Conservation (phyloP, 2,329 filamentous ascomycete genomes). For the Leptosphaerulina australis region DNA sequence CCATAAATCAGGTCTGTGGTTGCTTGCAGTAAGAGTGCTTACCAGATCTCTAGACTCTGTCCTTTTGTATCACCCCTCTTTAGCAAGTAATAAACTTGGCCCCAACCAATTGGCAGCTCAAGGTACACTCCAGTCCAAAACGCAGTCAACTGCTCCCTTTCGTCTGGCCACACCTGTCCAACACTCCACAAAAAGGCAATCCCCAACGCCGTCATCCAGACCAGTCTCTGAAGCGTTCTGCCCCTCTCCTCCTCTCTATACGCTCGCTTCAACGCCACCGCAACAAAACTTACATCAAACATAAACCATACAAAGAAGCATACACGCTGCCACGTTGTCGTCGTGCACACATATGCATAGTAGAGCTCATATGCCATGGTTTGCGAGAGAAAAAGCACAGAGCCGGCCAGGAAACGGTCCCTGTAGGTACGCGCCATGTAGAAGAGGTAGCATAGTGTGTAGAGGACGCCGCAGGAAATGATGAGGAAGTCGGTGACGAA, state of each 20-base stretch:
- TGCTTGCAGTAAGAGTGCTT: constrained; percentile 10
- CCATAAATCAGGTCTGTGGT: not conserved
- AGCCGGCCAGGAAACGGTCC: constrained; percentile 45
- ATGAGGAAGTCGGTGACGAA: constrained; percentile 52
- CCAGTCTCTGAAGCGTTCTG: constrained; percentile 30
- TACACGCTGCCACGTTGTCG: constrained; percentile 40
- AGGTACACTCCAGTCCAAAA: constrained; percentile 50
- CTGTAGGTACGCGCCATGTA: constrained; percentile 48
- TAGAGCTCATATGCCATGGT: constrained; percentile 51
- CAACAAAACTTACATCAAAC: constrained; percentile 46
- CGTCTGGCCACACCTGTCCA: constrained; percentile 44
- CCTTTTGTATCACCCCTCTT: constrained; percentile 44
- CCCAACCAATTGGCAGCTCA: constrained; percentile 50
- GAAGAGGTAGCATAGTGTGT: constrained; percentile 51
- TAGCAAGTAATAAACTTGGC: constrained; percentile 39
- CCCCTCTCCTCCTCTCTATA: constrained; percentile 32
- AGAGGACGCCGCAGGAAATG: constrained; percentile 49
- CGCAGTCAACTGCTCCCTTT: constrained; percentile 50
- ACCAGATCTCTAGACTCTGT: constrained; percentile 51
- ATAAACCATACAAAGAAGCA: constrained; percentile 50
- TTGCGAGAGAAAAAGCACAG: constrained; percentile 36
- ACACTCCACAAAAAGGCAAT: constrained; percentile 38
- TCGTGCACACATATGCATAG: constrained; percentile 48
- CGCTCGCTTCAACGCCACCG: constrained; percentile 40
- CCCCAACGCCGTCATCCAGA: constrained; percentile 36